Evolutionary conservation across 805 yeast species (phyloP).

Genomic region (Starmerella floricola): DNA sequence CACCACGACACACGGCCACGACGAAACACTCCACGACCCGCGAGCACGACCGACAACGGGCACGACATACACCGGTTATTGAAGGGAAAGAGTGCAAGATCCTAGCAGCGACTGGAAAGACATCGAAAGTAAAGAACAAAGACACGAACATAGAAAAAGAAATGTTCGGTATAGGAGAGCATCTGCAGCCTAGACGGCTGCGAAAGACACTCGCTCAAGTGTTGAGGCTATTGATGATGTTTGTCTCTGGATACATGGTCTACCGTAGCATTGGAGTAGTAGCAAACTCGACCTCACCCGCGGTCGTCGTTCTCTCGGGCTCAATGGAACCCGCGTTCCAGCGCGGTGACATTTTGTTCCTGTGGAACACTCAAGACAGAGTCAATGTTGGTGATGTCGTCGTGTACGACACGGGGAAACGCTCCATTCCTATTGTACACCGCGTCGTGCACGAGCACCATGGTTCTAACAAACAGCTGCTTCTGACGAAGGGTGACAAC

Average conservation of each 20-base stretch:
- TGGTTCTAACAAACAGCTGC: slow-evolving; percentile 41
- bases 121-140: too few relatives aligned
- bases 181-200: slow-evolving; percentile 19
- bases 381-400: slow-evolving; percentile 84
- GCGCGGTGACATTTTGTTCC: slow-evolving; percentile 83
- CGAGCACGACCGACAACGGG: too few relatives aligned
- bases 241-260: slow-evolving; percentile 79
- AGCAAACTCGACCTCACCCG: slow-evolving; percentile 78
- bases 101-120: too few relatives aligned
- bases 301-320: slow-evolving; percentile 93
- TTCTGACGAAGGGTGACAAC: slow-evolving; percentile 93
- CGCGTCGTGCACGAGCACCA: slow-evolving; percentile 81
- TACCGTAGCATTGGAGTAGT: slow-evolving; percentile 74
- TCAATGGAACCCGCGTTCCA: slow-evolving; percentile 99
- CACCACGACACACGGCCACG: too few relatives aligned
- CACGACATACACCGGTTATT: too few relatives aligned
- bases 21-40: too few relatives aligned
- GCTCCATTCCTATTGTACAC: slow-evolving; percentile 91
- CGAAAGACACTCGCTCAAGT: slow-evolving; percentile 36
- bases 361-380: slow-evolving; percentile 69
- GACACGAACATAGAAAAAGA: too few relatives aligned
- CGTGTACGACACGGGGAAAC: slow-evolving; percentile 71
- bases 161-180: slow-evolving; percentile 10
- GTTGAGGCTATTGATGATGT: slow-evolving; percentile 61
- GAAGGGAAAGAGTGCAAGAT: too few relatives aligned